Evolutionary conservation across 371 early-diverging fungal genomes (phyloP).

Genomic region (Scutellospora calospora): DNA sequence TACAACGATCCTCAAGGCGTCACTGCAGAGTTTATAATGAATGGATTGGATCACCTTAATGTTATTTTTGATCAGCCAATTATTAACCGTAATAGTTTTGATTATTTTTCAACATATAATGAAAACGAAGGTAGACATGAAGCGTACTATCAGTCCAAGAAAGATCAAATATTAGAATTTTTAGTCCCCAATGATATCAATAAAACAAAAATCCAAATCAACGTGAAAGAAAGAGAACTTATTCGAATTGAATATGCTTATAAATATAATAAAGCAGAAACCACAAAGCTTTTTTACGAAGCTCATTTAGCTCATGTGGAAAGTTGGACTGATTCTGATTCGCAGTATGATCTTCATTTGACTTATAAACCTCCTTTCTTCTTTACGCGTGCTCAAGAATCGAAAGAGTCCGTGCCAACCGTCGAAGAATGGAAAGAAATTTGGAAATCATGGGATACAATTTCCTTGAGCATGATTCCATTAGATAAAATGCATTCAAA

Average conservation of each 20-base stretch:
- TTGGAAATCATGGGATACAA: constrained; percentile 84
- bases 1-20: constrained; percentile 86
- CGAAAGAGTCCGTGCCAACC: constrained; percentile 45
- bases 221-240: constrained; percentile 76
- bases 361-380: constrained; percentile 76
- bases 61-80: constrained; percentile 62
- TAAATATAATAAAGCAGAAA: constrained; percentile 78
- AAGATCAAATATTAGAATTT: constrained; percentile 61
- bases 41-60: constrained; percentile 83
- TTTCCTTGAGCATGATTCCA: constrained; percentile 70
- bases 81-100: constrained; percentile 69
- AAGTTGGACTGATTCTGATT: constrained; percentile 69
- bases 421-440: constrained; percentile 77
- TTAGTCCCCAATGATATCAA: constrained; percentile 44
- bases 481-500: constrained; percentile 64
- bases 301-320: constrained; percentile 64
- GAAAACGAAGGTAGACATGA: constrained; percentile 80
- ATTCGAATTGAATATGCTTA: constrained; percentile 90
- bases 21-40: constrained; percentile 86
- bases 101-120: constrained; percentile 80
- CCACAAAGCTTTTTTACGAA: constrained; percentile 62
- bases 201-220: constrained; percentile 45
- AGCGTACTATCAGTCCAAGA: constrained; percentile 73
- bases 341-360: constrained; percentile 76
- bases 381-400: constrained; percentile 50